Conservation (phyloP, 192 early-diverging fungal genomes). For the Podila clonocystis region DNA sequence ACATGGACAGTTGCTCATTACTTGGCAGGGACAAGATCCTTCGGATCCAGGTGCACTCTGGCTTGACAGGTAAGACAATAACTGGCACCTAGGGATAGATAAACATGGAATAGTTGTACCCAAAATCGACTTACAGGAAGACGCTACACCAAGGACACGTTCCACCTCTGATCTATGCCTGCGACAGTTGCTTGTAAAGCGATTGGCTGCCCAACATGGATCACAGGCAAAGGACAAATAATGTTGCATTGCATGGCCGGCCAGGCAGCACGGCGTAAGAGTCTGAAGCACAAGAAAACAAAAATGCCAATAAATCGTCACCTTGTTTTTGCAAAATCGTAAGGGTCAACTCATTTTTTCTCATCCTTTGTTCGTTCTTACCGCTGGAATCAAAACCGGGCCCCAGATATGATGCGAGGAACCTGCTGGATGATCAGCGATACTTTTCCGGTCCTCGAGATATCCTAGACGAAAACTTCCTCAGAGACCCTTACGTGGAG, state of each 20-base stretch:
- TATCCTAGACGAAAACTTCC: conserved; percentile 12
- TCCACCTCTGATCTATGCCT: no score
- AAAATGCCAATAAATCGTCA: background rate
- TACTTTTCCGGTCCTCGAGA: conserved; percentile 19
- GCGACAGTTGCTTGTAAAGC: background rate
- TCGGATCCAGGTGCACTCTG: conserved; percentile 23
- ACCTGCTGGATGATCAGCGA: conserved; percentile 61
- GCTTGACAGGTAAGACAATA: conserved; percentile 45
- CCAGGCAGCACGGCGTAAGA: background rate
- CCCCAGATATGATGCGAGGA: conserved; percentile 71
- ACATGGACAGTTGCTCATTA: conserved; percentile 42
- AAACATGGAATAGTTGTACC: no score
- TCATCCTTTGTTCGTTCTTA: background rate
- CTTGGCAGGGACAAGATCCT: conserved; percentile 50
- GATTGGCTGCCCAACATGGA: no score
- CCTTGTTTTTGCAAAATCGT: background rate
- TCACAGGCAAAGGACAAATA: no score
- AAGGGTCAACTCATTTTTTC: background rate
- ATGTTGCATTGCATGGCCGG: no score
- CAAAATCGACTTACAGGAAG: no score
- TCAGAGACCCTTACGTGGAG: background rate
- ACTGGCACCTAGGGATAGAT: no score
- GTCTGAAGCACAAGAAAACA: background rate
- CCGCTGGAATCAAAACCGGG: background rate
- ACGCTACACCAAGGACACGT: no score